phyloP scores from a whole-genome alignment of 23 red algal genomes.

The Agarophyton chilense region DNA sequence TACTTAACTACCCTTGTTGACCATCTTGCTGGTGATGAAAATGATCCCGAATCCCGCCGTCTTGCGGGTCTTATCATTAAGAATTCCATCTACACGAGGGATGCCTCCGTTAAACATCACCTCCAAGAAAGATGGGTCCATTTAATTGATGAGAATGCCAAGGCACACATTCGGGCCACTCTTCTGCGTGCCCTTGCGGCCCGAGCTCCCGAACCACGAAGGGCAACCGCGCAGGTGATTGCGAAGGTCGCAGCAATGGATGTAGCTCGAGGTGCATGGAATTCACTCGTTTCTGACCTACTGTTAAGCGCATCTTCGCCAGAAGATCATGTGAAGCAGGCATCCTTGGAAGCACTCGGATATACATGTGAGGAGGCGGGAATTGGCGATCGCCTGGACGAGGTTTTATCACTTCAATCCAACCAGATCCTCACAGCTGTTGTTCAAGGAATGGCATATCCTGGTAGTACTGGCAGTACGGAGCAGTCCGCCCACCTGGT shows the following conservation, averaged over 20 bases:
- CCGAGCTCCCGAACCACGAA: conserved; percentile 61
- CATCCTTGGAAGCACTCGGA: conserved; percentile 85
- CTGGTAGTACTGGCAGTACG: conserved; percentile 24
- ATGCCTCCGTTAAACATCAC: conserved; percentile 34
- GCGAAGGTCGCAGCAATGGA: conserved; percentile 94
- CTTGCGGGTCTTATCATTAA: conserved; percentile 95
- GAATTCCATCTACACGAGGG: conserved; percentile 83
- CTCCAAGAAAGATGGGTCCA: conserved; percentile 79
- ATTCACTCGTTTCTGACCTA: conserved; percentile 74
- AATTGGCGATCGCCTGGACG: conserved; percentile 52
- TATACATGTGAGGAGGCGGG: conserved; percentile 90
- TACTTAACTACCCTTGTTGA: conserved; percentile 78
- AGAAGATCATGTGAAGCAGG: conserved; percentile 63
- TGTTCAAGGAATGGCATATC: conserved; percentile 90
- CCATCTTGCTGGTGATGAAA: conserved; percentile 73
- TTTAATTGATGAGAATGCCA: conserved; percentile 55
- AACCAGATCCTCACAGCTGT: conserved; percentile 96
- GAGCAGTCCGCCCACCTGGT: conserved; percentile 50
- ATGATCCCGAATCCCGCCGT: conserved; percentile 82
- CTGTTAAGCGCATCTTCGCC: conserved; percentile 25
- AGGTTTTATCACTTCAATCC: conserved; percentile 71
- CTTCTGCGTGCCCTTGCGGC: conserved; percentile 77
- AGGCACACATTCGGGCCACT: conserved; percentile 60
- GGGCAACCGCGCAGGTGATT: conserved; percentile 89
- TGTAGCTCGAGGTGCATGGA: conserved; percentile 83